Percentiles rank a stretch among this genome's conserved stretches.
These are phyloP conservation scores for Teratosphaeria gauchensis DNA, from an alignment of 2,329 filamentous ascomycete species.

Conservation along the genomic window DNA sequence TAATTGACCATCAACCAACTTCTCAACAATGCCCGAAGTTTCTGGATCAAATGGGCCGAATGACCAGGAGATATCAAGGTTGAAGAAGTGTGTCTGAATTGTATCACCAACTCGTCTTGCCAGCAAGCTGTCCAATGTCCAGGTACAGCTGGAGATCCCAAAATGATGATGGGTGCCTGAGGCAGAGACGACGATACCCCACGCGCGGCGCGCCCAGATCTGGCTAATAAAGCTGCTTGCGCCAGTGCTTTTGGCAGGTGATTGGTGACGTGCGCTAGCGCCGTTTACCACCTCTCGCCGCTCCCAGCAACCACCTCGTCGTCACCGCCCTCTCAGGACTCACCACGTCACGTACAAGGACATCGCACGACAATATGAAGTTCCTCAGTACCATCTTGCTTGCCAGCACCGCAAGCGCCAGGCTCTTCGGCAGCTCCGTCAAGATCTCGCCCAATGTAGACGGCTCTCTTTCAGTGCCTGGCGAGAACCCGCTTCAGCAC, in stretches of 20 bases:
- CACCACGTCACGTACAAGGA: not conserved
- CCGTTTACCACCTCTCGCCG: not conserved
- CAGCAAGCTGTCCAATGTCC: not conserved
- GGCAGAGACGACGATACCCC: not conserved
- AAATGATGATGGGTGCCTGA: not conserved
- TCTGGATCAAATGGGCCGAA: not conserved
- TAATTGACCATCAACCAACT: not conserved
- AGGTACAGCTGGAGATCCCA: not conserved
- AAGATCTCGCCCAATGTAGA: slow-evolving; percentile 18
- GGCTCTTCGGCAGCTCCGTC: slow-evolving; percentile 10
- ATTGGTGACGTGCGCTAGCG: slow-evolving; percentile 1
- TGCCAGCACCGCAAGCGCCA: slow-evolving; percentile 19
- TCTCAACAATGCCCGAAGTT: not conserved
- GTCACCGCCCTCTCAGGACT: not conserved
- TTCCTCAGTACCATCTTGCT: slow-evolving; percentile 21
- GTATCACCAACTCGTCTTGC: not conserved
- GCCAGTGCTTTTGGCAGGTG: not conserved
- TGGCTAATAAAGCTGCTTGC: not conserved
- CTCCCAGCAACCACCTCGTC: not conserved
- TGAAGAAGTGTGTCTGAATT: not conserved
- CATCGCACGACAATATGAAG: slow-evolving; percentile 18
- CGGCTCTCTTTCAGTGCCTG: slow-evolving; percentile 58
- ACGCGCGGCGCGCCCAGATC: not conserved
- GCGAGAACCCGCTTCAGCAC: slow-evolving; percentile 75
- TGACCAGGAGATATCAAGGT: not conserved